Evolutionary conservation across 306 rosid genomes (phyloP).

Genomic region (Prunus armeniaca): DNA sequence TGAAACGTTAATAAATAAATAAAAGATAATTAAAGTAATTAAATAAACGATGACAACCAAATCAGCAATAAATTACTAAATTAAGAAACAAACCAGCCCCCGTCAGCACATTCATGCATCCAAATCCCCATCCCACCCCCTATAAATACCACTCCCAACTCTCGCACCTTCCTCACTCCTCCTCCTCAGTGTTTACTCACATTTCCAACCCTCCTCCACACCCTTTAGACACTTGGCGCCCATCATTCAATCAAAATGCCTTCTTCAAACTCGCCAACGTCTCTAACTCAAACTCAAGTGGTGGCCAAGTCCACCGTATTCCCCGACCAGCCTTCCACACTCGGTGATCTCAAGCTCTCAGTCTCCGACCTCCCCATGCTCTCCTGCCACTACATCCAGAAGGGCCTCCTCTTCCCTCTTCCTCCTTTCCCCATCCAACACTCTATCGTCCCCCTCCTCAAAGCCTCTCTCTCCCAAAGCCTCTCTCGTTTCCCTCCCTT

Average conservation of each 20-base stretch:
- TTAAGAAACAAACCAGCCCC: not conserved
- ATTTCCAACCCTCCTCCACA: not conserved
- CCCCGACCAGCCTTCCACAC: slow-evolving; percentile 54
- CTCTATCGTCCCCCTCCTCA: slow-evolving; percentile 36
- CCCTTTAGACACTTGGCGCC: not conserved
- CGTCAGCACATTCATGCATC: slow-evolving; percentile 40
- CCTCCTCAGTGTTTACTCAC: slow-evolving; percentile 7
- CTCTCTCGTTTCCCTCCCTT: slow-evolving; percentile 79
- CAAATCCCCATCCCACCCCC: not conserved
- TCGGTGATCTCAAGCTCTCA: slow-evolving; percentile 66
- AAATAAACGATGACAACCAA: slow-evolving; percentile 23
- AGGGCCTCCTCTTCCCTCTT: slow-evolving; percentile 74
- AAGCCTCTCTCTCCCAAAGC: slow-evolving; percentile 49
- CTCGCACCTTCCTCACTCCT: slow-evolving; percentile 24
- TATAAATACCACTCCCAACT: slow-evolving; percentile 30
- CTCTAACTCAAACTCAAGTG: slow-evolving; percentile 18
- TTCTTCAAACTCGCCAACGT: slow-evolving; percentile 28
- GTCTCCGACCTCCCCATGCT: slow-evolving; percentile 94
- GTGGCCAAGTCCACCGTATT: slow-evolving; percentile 53
- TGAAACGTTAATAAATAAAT: too few species aligned
- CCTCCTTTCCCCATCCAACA: slow-evolving; percentile 36
- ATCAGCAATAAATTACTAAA: slow-evolving; percentile 15
- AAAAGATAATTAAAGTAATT: not conserved
- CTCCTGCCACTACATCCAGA: slow-evolving; percentile 91
- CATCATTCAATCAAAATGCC: slow-evolving; percentile 25